Base-by-base conservation (phyloP, 2,329 filamentous ascomycete species). In the Claviceps purpurea region DNA sequence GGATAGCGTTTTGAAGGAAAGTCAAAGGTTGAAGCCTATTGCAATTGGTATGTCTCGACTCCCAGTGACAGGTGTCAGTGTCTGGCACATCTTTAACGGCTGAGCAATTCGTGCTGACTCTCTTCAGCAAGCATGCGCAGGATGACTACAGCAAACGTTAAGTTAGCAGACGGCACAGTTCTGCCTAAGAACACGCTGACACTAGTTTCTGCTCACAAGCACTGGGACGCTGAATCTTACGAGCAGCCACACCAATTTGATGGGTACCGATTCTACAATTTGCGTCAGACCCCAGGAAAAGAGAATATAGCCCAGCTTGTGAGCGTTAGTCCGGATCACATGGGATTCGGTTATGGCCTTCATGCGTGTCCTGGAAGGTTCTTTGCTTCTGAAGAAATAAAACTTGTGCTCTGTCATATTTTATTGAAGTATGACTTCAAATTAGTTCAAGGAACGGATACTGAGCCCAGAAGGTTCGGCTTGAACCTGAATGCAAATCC, bases 1-100 rank as follows among this genome's bases (percentile, higher is more conserved):
- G 44, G 75, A 78, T 58, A 75, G 72, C 46, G 69, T 71, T 2
- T 69, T 78, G 37, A 73, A 75, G 41, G 75, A 78, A 58, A 72
- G 68, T 39, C 72, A 75, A 62, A 69, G 75, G 0, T 38, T 71
- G 4, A 70, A 69, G 53, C 66, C 70, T 38, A 26, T 45, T 24
- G 6, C 20, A 6, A 45, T 50, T n/a, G 41, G 49, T 50, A n/a
- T 40, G 47, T 41, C 2, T 20, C 20, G 20, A 20, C 20, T 20
- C 20, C 5, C 42, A 5, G 18, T 30, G 7, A 20, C 8, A 20
- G 20, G n/a, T n/a, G n/a, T n/a, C n/a, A n/a, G 11, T 34, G 4
- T 26, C 6, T 20, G 26, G 26, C 26, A 30, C 26, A 16, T 44
- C 13, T 34, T n/a, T 1, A 24, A 34, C 14, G 4, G 6, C 14